Conservation (phyloP, 2,329 filamentous ascomycete species). For the Drechslerella dactyloides region DNA sequence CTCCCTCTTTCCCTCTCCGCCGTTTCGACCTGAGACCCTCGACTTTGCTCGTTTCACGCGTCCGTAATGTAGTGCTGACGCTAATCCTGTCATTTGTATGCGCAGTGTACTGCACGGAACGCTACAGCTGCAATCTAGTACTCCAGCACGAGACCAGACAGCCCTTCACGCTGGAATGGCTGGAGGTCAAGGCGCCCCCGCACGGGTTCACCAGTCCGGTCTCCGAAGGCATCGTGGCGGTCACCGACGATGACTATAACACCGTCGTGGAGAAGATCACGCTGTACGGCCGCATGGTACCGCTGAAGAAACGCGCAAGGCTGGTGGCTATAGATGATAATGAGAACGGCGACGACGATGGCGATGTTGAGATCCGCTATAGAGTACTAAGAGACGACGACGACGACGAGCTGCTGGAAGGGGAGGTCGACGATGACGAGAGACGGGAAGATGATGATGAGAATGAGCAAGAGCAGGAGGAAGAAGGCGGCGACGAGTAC, state of each 20-base stretch:
- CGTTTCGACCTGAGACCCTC: neutral
- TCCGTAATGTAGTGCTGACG: conserved; percentile 1
- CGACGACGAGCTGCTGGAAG: conserved; percentile 2
- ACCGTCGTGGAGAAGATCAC: conserved; percentile 31
- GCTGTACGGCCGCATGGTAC: conserved; percentile 32
- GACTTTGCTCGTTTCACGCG: too few relatives aligned
- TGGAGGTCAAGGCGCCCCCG: conserved; percentile 43
- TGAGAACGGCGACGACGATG: conserved; percentile 5
- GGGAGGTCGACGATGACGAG: neutral
- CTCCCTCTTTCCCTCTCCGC: neutral
- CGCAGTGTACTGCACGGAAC: conserved; percentile 46
- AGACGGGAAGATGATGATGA: neutral
- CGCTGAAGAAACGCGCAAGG: conserved; percentile 25
- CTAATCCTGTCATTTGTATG: neutral
- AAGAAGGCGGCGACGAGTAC: conserved; percentile 14
- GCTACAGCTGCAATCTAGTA: conserved; percentile 45
- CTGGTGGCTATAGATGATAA: conserved; percentile 4
- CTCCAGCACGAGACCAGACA: conserved; percentile 43
- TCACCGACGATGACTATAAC: conserved; percentile 39
- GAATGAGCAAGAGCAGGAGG: conserved; percentile 10
- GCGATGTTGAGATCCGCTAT: conserved; percentile 8
- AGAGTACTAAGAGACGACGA: neutral
- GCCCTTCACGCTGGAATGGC: conserved; percentile 42
- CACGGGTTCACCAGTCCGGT: conserved; percentile 43
- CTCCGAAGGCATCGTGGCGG: conserved; percentile 40